A percentile compares a stretch with the other conserved stretches of the same genome.
phyloP scores from a whole-genome alignment of 2,329 filamentous ascomycete genomes.

The Hyphodiscus sp. region DNA sequence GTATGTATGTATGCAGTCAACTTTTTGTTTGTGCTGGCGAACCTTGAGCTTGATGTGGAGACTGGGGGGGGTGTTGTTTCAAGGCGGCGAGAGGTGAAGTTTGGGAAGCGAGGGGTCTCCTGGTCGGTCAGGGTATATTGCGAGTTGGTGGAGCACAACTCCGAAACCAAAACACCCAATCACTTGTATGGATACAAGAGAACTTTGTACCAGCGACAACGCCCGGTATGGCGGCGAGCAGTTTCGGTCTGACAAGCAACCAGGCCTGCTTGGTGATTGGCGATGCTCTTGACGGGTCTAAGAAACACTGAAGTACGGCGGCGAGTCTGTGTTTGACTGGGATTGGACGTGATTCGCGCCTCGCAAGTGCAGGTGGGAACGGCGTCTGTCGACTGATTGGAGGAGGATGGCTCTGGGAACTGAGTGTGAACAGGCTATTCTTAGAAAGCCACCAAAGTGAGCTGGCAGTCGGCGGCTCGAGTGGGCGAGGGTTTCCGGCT shows the following conservation, averaged over 20 bases:
- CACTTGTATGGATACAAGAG: background rate
- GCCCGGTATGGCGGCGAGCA: background rate
- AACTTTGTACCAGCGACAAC: constrained; percentile 3
- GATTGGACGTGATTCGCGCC: constrained; percentile 22
- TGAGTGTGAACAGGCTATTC: constrained; percentile 19
- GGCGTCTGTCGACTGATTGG: constrained; percentile 21
- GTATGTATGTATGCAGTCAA: background rate
- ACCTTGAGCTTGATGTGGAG: background rate
- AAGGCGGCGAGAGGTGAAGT: constrained; percentile 1
- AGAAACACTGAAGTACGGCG: background rate
- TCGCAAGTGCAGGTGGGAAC: constrained; percentile 20
- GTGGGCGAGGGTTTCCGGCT: constrained; percentile 3
- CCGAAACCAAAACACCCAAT: background rate
- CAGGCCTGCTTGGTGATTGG: background rate
- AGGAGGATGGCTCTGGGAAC: background rate
- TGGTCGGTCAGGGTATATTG: background rate
- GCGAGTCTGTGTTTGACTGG: background rate
- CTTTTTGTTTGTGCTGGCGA: constrained; percentile 4
- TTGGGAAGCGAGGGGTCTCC: background rate
- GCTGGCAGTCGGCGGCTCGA: constrained; percentile 11
- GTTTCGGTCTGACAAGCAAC: background rate
- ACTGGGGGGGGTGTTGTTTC: background rate
- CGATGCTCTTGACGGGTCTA: background rate
- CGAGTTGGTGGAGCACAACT: background rate
- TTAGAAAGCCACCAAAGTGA: constrained; percentile 11